A percentile compares a stretch with the other conserved stretches of the same genome.
Evolutionary conservation across 768 basidiomycete species (phyloP).

Genomic region (Mycena epipterygia): DNA sequence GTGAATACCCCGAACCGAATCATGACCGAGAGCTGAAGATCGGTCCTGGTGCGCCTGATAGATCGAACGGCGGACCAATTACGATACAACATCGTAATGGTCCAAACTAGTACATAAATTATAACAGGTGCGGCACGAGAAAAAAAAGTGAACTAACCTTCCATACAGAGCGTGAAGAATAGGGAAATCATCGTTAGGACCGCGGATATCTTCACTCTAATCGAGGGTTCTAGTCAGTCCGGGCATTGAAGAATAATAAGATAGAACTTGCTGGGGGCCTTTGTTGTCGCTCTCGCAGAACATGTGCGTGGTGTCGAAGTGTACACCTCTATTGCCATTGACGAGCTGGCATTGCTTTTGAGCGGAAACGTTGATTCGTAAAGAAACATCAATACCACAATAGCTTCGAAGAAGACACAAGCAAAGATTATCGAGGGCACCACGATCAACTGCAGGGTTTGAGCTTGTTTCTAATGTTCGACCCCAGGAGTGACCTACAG

Average conservation of each 20-base stretch:
- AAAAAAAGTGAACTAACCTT: constrained; percentile 8
- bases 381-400: neutral
- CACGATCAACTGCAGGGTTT: neutral
- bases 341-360: constrained; percentile 2
- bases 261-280: constrained; percentile 7
- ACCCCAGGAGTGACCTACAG: neutral
- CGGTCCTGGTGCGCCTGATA: neutral
- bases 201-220: constrained; percentile 25
- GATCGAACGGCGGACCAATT: constrained; percentile 9
- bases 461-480: neutral
- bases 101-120: constrained; percentile 9
- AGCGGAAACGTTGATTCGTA: neutral
- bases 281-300: constrained; percentile 12
- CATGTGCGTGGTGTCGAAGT: constrained; percentile 19
- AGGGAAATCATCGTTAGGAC: constrained; percentile 15
- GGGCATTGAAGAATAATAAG: neutral
- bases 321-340: constrained; percentile 10
- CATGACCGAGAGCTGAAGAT: constrained; percentile 16
- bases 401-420: constrained; percentile 16
- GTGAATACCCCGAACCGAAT: constrained; percentile 25
- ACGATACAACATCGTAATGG: constrained; percentile 15
- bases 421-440: constrained; percentile 18
- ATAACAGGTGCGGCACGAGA: neutral
- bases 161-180: constrained; percentile 16
- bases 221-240: neutral